These are phyloP conservation scores for Nemania abortiva DNA, from an alignment of 2,329 filamentous ascomycete genomes.

Conservation along the genomic window DNA sequence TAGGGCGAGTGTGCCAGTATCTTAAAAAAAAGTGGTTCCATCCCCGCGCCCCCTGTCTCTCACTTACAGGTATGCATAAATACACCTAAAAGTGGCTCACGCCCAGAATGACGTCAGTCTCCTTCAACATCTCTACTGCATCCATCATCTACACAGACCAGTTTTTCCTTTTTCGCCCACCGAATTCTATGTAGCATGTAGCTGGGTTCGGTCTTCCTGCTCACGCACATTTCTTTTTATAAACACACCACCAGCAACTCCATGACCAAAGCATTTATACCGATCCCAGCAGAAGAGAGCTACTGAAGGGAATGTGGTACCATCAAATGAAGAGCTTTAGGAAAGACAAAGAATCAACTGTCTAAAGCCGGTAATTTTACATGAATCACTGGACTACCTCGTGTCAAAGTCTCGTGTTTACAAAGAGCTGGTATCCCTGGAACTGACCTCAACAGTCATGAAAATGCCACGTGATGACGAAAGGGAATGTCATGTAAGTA, in stretches of 20 bases:
- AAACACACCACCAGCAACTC: background rate
- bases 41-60: background rate
- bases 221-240: background rate
- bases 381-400: background rate
- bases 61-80: background rate
- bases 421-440: background rate
- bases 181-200: background rate
- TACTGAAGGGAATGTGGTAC: background rate
- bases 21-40: background rate
- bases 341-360: no score
- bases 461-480: conserved; percentile 47
- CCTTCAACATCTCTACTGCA: background rate
- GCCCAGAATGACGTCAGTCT: conserved; percentile 30
- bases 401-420: background rate
- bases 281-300: background rate
- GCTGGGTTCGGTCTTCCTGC: background rate
- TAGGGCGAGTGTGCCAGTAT: background rate
- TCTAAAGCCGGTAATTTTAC: no score
- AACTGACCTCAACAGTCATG: conserved; percentile 39
- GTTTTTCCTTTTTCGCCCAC: background rate
- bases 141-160: background rate
- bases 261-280: background rate
- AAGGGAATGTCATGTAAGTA: conserved; percentile 30
- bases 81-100: background rate
- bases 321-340: no score